Evolutionary conservation across 768 basidiomycete species (phyloP).

Genomic region (Myochromella boudieri): DNA sequence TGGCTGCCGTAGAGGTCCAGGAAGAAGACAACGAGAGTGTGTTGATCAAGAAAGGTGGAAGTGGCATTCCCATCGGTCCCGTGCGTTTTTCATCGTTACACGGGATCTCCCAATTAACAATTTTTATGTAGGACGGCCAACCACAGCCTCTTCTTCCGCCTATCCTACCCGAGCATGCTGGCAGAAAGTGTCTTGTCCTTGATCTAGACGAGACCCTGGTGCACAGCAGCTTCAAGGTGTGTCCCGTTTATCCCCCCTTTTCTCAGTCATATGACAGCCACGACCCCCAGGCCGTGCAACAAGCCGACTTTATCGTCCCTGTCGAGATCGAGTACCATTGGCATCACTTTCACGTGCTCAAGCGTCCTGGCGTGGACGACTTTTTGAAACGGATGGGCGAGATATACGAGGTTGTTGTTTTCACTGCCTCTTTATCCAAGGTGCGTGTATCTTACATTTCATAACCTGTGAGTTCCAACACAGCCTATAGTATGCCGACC

Average conservation of each 20-base stretch:
- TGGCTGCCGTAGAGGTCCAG: slow-evolving; percentile 57
- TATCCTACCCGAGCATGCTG: slow-evolving; percentile 72
- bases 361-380: slow-evolving; percentile 95
- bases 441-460: slow-evolving; percentile 38
- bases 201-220: slow-evolving; percentile 98
- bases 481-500: slow-evolving; percentile 86
- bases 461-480: background rate
- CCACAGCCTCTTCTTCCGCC: slow-evolving; percentile 86
- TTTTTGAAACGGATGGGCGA: slow-evolving; percentile 98
- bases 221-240: slow-evolving; percentile 96
- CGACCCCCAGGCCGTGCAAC: slow-evolving; percentile 74
- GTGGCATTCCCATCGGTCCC: slow-evolving; percentile 90
- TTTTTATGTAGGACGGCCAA: slow-evolving; percentile 65
- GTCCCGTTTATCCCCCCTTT: slow-evolving; percentile 8
- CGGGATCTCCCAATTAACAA: background rate
- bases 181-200: slow-evolving; percentile 95
- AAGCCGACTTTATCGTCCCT: slow-evolving; percentile 97
- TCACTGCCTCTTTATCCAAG: slow-evolving; percentile 97
- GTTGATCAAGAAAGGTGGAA: slow-evolving; percentile 85
- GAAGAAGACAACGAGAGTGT: slow-evolving; percentile 92
- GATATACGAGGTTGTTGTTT: slow-evolving; percentile 96
- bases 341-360: slow-evolving; percentile 99
- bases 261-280: slow-evolving; percentile 5
- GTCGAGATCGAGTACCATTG: slow-evolving; percentile 98
- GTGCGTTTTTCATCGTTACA: slow-evolving; percentile 51